A percentile compares a stretch with the other conserved stretches of the same genome.
phyloP scores from a whole-genome alignment of 805 yeast species.

The Kazachstania kunashirensis region DNA sequence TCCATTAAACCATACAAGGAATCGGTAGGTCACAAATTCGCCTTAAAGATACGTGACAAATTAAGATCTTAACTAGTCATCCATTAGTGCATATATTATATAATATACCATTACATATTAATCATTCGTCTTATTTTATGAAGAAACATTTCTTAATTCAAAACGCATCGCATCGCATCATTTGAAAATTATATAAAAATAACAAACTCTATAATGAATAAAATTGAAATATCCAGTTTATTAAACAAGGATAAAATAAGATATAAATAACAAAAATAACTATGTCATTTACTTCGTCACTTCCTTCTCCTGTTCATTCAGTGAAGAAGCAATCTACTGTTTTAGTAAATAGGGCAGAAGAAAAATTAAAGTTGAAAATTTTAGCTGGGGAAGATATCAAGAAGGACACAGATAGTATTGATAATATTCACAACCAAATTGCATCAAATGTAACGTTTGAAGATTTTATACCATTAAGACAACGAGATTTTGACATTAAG shows the following conservation, averaged over 20 bases:
- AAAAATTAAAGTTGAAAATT: background rate
- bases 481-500: slow-evolving; percentile 30
- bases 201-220: too few relatives aligned
- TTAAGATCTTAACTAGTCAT: slow-evolving; percentile 8
- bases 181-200: too few relatives aligned
- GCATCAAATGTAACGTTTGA: slow-evolving; percentile 33
- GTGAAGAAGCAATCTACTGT: background rate
- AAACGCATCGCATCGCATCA: too few relatives aligned
- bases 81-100: too few relatives aligned
- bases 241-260: too few relatives aligned
- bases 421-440: background rate
- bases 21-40: slow-evolving; percentile 14
- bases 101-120: too few relatives aligned
- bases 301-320: slow-evolving; percentile 19
- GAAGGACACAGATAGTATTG: background rate
- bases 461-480: slow-evolving; percentile 55
- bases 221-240: too few relatives aligned
- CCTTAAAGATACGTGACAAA: slow-evolving; percentile 20
- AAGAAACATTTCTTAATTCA: too few relatives aligned
- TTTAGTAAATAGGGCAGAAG: background rate
- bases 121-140: too few relatives aligned
- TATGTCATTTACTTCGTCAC: slow-evolving; percentile 17
- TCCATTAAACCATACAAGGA: slow-evolving; percentile 5
- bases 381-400: background rate
- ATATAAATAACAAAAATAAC: background rate